A percentile compares a stretch with the other conserved stretches of the same genome.
Evolutionary conservation across 108 stramenopile genomes (phyloP).

Genomic region (Pseudonitzschia pungens): DNA sequence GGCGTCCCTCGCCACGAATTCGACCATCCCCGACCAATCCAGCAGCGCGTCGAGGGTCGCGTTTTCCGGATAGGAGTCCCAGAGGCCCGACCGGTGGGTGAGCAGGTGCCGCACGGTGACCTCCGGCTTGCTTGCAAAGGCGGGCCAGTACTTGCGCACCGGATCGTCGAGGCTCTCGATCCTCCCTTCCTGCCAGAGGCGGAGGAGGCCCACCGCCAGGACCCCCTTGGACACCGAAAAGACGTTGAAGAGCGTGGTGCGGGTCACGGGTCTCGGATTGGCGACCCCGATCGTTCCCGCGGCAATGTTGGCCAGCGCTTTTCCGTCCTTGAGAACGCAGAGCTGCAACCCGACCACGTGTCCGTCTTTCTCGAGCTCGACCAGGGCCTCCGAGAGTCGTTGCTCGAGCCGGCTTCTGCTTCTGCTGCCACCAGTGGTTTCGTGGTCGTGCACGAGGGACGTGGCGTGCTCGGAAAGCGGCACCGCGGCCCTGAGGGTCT

Average conservation of each 20-base stretch:
- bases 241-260: constrained; percentile 20
- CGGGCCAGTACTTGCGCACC: constrained; percentile 22
- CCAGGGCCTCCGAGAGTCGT: constrained; percentile 1
- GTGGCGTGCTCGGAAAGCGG: constrained; percentile 19
- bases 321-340: constrained; percentile 34
- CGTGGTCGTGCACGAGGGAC: constrained; percentile 20
- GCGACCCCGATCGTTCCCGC: constrained; percentile 32
- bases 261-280: constrained; percentile 31
- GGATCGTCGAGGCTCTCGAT: constrained; percentile 35
- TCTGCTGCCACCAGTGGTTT: too few relatives aligned
- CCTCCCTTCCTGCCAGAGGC: constrained; percentile 24
- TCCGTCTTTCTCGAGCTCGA: background rate
- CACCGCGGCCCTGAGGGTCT: constrained; percentile 18
- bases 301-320: constrained; percentile 27
- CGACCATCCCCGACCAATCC: constrained; percentile 23
- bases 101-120: constrained; percentile 39
- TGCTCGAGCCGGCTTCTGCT: too few relatives aligned
- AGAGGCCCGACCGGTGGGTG: constrained; percentile 29
- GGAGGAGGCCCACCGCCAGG: constrained; percentile 16
- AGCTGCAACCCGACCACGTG: constrained; percentile 38
- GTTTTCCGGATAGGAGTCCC: constrained; percentile 19
- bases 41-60: constrained; percentile 15
- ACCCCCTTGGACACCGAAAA: constrained; percentile 38
- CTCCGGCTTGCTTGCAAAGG: constrained; percentile 14
- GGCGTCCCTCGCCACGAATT: constrained; percentile 24